Conservation (phyloP, 495 filamentous ascomycete genomes). For the Aspergillus carlsbadensis region DNA sequence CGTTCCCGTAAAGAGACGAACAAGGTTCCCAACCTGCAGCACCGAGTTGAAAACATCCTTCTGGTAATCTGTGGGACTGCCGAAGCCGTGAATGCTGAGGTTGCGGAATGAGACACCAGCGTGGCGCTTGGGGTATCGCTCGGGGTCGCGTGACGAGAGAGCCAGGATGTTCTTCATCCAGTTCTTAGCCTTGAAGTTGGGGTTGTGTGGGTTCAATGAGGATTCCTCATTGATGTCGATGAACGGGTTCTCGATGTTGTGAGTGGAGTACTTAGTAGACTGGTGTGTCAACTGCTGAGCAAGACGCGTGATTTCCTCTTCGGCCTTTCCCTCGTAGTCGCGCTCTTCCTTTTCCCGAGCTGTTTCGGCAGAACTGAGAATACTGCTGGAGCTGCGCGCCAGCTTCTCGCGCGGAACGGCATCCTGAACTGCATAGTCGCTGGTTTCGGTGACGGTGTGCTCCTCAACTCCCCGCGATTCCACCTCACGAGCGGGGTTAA, state of each 20-base stretch:
- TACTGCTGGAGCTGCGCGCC: constrained; percentile 23
- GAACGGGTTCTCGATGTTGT: constrained; percentile 45
- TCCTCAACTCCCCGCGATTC: constrained; percentile 13
- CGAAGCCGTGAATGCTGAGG: constrained; percentile 75
- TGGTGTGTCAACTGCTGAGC: constrained; percentile 49
- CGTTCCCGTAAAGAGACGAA: constrained; percentile 42
- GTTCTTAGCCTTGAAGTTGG: constrained; percentile 48
- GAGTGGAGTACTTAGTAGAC: constrained; percentile 39
- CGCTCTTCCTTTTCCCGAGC: constrained; percentile 24
- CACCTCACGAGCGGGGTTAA: constrained; percentile 21
- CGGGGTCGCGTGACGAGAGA: constrained; percentile 47
- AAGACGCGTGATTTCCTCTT: constrained; percentile 42
- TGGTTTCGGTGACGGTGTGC: constrained; percentile 1
- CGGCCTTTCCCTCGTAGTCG: constrained; percentile 32
- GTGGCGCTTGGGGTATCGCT: constrained; percentile 41
- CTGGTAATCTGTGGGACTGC: constrained; percentile 75
- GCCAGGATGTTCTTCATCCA: constrained; percentile 54
- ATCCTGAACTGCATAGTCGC: background rate
- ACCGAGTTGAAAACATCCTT: constrained; percentile 73
- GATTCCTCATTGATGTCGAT: constrained; percentile 40
- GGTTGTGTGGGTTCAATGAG: constrained; percentile 43
- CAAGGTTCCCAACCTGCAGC: constrained; percentile 51
- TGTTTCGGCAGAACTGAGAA: constrained; percentile 34
- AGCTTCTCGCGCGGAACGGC: constrained; percentile 7
- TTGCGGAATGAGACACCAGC: constrained; percentile 55